A percentile compares a stretch with the other conserved stretches of the same genome.
These are phyloP conservation scores for Saksenaea oblongispora DNA, from an alignment of 371 early-diverging fungal species.

Conservation along the genomic window DNA sequence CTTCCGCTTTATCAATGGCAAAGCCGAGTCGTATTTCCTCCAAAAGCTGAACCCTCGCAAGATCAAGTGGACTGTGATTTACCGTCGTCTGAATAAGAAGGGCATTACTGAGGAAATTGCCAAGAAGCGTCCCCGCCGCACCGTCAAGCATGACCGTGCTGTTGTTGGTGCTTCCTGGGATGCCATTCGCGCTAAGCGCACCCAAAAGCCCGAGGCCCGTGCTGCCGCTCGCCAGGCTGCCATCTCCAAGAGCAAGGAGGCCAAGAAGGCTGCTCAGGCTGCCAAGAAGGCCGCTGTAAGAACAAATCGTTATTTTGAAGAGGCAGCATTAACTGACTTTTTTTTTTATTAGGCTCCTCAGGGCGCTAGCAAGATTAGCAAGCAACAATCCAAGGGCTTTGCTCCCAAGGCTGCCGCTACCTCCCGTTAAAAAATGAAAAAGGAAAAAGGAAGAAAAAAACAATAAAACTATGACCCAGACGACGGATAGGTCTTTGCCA, in stretches of 20 bases:
- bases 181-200: constrained; percentile 93
- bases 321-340: not conserved
- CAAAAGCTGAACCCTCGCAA: constrained; percentile 97
- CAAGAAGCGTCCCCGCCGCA: constrained; percentile 94
- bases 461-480: constrained; percentile 27
- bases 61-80: constrained; percentile 95
- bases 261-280: constrained; percentile 78
- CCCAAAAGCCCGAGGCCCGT: constrained; percentile 93
- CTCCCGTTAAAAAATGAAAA: constrained; percentile 49
- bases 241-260: constrained; percentile 85
- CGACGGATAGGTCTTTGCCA: not conserved
- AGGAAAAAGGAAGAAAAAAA: constrained; percentile 38
- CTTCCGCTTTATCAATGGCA: constrained; percentile 96
- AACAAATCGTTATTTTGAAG: not conserved
- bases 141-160: constrained; percentile 96
- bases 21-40: constrained; percentile 93
- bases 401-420: constrained; percentile 75
- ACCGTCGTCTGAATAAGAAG: constrained; percentile 98
- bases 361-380: constrained; percentile 58
- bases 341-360: not conserved
- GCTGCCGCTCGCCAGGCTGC: constrained; percentile 91
- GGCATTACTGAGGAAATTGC: constrained; percentile 93
- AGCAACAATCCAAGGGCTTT: constrained; percentile 81
- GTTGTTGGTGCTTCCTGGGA: constrained; percentile 95
- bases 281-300: constrained; percentile 69